Base-by-base conservation (phyloP, 805 yeast species). In the Kodamaea hsintzibuensis region DNA sequence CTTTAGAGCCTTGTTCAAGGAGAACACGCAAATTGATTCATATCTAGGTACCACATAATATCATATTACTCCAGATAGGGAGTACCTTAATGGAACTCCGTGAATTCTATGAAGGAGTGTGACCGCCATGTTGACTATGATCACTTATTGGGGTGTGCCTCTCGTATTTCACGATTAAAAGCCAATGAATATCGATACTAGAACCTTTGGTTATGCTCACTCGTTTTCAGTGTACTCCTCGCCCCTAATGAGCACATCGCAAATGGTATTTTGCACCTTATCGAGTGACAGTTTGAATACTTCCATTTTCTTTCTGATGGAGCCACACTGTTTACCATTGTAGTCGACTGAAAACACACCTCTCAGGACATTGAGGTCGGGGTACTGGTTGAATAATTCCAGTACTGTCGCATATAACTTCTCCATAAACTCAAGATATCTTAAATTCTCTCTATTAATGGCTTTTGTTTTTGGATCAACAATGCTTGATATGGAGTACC, bases 401-500 rank as follows among this genome's bases (percentile, higher is more conserved):
- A 7, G 45, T 30, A 57, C 57, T 1, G 53, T 51, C 4, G 48
- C 49, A 38, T 62, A 48, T 7, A 65, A 42, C 18, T 47, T 43
- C 42, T 63, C 60, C 61, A 64, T 54, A 33, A 61, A 61, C 35
- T 52, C 49, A 22, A 63, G 55, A 30, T 62, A 57, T 30, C 40
- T 30, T 46, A 58, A 45, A 5, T 53, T 53, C 9, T 53, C 53
- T 13, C 49, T 49, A 46, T 52, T 53, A 16, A 62, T 47, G 37
- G 52, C 45, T 3, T 56, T 54, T 17, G 59, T 57, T 13, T 49
- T 37, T 17, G 52, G 52, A 14, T 33, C 53, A 45, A 51, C 56
- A 57, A 67, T 55, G 49, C 70, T 63, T n/a, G 65, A 53, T 14
- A 75, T 71, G 10, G 75, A 66, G 51, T 67, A 70, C 30, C 77